Evolutionary conservation across 163 green algal species (phyloP), one percentile per base, ranked within the genome.

Genomic region (Scenedesmus sp.): DNA sequence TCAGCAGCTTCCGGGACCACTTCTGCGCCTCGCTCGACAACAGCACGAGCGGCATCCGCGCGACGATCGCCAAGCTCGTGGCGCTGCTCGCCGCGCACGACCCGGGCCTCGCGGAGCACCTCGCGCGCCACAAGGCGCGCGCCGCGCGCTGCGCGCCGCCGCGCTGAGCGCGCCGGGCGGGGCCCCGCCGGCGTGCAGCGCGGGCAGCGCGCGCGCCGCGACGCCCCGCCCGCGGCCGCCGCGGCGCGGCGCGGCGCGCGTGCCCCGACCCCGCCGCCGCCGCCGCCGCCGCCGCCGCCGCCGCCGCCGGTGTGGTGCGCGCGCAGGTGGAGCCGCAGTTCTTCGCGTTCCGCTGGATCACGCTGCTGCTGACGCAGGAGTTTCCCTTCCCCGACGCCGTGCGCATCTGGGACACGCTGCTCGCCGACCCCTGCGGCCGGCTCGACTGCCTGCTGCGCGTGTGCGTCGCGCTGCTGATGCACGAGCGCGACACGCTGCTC

Each of bases 331-430:
- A 96, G 70, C 91, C 94, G 0, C 93, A 98, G 76, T 98, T 96
- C 60, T 99, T 97, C 77, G 91, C 94, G 7, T 98, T 99, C 81
- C 90, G 96, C 33, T 98, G 96, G 93, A 93, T 97, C 62, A 98
- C 94, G 36, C 89, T 97, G 29, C 82, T 97, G 45, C 84, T 98
- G 34, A 94, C 91, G 10, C 93, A 98, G 70, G 94, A 97, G 84
- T 97, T 98, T 64, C 10, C 81, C 6, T 94, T 98, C 62, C 88
- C 90, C 4, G 94, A 98, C 80, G 87, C 84, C 0, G 53, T 98
- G 47, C 84, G 90, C 17, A 86, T 98, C 24, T 98, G 95, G 95
- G 96, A 98, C 90, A 91, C 88, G 0, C 87, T 98, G 34, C 84
- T 98, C 44, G 78, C 75, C n/a, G 90, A 93, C 83, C 75, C 82